Evolutionary conservation across 2,329 filamentous ascomycete species (phyloP).

Genomic region (Eutypella sp.): DNA sequence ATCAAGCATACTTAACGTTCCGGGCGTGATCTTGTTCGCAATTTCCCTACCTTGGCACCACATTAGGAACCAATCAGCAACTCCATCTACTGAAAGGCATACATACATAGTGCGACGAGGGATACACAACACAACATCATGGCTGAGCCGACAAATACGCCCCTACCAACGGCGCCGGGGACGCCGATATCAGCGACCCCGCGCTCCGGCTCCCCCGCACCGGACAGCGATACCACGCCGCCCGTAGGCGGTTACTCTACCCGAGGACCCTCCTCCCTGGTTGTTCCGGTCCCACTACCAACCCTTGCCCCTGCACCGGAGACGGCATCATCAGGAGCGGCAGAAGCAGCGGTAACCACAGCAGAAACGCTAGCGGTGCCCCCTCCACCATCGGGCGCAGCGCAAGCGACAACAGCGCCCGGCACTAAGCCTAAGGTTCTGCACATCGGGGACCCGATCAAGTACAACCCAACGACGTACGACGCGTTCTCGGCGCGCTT

Average conservation of each 20-base stretch:
- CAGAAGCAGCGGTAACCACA: conserved; percentile 12
- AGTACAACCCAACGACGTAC: conserved; percentile 45
- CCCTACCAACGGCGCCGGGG: conserved; percentile 33
- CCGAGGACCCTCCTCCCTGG: conserved; percentile 9
- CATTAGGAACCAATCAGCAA: no score
- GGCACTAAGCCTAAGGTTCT: conserved; percentile 54
- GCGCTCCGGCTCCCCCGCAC: conserved; percentile 37
- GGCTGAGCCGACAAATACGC: conserved; percentile 45
- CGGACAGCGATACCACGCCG: conserved; percentile 9
- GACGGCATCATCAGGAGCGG: conserved; percentile 8
- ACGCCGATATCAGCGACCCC: conserved; percentile 34
- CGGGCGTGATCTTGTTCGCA: no score
- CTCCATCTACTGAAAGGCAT: no score
- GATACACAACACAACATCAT: conserved; percentile 22
- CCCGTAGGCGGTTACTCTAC: not conserved
- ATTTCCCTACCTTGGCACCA: no score
- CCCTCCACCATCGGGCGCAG: conserved; percentile 11
- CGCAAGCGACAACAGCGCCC: conserved; percentile 8
- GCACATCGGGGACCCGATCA: conserved; percentile 64
- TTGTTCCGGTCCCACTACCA: conserved; percentile 19
- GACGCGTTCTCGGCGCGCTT: conserved; percentile 37
- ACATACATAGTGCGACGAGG: no score
- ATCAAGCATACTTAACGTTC: no score
- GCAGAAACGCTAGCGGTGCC: conserved; percentile 17
- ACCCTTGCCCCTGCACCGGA: conserved; percentile 15